phyloP scores from a whole-genome alignment of 225 moss, liverwort and hornwort species.

The Physcomitrium patens region DNA sequence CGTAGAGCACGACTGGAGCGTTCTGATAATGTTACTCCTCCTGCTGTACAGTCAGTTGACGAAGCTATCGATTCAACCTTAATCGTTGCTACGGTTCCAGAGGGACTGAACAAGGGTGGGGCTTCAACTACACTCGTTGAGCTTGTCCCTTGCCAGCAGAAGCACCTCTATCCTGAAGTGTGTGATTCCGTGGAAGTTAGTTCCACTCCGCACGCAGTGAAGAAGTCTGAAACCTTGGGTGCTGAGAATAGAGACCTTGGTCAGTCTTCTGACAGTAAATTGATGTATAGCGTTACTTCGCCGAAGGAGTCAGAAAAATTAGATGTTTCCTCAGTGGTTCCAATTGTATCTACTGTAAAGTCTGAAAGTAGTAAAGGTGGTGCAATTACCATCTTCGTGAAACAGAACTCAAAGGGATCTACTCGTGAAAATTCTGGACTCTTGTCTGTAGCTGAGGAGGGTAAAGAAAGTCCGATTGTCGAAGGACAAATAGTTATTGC shows the following conservation, averaged over 20 bases:
- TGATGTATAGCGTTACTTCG: neutral
- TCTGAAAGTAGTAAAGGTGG: conserved; percentile 17
- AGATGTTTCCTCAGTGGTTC: conserved; percentile 7
- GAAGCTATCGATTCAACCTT: neutral
- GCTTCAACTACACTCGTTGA: neutral
- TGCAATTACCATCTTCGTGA: conserved; percentile 23
- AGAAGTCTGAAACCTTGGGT: conserved; percentile 8
- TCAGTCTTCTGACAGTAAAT: conserved; percentile 6
- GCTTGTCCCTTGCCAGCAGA: neutral
- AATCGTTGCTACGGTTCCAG: neutral
- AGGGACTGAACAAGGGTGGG: neutral
- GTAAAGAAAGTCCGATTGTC: conserved; percentile 17
- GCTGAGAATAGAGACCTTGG: neutral
- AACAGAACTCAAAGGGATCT: conserved; percentile 17
- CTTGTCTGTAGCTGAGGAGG: conserved; percentile 12
- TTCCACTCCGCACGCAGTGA: neutral
- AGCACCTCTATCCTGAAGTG: neutral
- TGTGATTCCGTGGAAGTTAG: neutral
- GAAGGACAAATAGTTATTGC: conserved; percentile 38
- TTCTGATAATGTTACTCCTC: neutral
- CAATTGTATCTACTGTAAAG: conserved; percentile 1
- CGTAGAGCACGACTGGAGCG: conserved; percentile 4
- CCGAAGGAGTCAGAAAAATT: conserved; percentile 1
- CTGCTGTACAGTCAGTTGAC: neutral
- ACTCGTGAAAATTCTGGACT: conserved; percentile 18